phyloP scores from a whole-genome alignment of 371 early-diverging fungal genomes.

The Circinella minor region DNA sequence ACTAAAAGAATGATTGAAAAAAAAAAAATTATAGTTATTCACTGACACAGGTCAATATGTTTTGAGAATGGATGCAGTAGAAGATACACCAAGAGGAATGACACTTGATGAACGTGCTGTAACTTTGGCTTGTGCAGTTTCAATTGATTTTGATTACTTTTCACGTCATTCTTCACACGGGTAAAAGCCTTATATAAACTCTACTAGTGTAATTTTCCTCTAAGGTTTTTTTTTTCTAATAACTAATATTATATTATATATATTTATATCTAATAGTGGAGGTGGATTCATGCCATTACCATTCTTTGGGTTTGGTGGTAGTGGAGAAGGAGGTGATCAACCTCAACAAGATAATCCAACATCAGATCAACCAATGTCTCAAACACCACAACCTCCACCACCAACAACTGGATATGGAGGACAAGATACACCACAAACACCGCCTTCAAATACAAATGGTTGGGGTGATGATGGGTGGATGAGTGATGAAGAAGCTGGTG shows the following conservation, averaged over 20 bases:
- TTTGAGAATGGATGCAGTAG: constrained; percentile 75
- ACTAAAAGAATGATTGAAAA: not conserved
- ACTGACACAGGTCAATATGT: constrained; percentile 89
- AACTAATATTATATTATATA: not conserved
- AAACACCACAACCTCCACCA: constrained; percentile 1
- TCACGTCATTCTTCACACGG: constrained; percentile 75
- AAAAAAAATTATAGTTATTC: constrained; percentile 60
- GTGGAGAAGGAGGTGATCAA: not conserved
- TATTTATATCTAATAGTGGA: constrained; percentile 17
- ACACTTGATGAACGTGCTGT: constrained; percentile 87
- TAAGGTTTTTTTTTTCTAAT: not conserved
- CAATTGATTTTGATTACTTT: constrained; percentile 94
- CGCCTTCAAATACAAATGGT: constrained; percentile 23
- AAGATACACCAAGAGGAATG: constrained; percentile 59
- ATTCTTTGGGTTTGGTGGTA: constrained; percentile 44
- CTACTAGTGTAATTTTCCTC: not conserved
- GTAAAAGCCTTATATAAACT: constrained; percentile 28
- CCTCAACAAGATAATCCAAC: no score
- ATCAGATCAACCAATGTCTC: no score
- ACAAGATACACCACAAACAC: constrained; percentile 6
- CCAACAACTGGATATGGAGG: constrained; percentile 12
- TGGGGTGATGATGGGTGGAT: constrained; percentile 45
- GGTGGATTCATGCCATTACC: constrained; percentile 53
- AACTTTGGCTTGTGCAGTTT: constrained; percentile 81
- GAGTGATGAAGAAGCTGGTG: constrained; percentile 49